phyloP scores from a whole-genome alignment of 1,139 yeast genomes.

The Yamadazyma dendronema region DNA sequence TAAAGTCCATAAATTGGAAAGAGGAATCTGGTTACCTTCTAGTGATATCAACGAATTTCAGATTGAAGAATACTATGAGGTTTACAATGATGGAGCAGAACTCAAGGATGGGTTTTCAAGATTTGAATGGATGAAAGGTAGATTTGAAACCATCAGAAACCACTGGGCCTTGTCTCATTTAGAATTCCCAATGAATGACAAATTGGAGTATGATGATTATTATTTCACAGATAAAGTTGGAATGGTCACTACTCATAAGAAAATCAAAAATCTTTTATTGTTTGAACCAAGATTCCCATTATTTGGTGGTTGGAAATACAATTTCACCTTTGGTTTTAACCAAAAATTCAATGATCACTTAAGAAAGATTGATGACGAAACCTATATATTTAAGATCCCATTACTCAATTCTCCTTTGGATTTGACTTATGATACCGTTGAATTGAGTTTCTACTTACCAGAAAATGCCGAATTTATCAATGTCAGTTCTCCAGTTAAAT shows the following conservation, averaged over 20 bases:
- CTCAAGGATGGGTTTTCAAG: conserved; percentile 72
- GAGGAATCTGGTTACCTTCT: conserved; percentile 73
- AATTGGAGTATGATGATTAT: conserved; percentile 49
- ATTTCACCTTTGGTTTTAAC: conserved; percentile 94
- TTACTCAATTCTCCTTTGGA: conserved; percentile 71
- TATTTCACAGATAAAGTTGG: conserved; percentile 91
- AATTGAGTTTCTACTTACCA: conserved; percentile 71
- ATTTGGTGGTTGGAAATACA: conserved; percentile 95
- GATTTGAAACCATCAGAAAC: conserved; percentile 39
- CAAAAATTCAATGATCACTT: conserved; percentile 55
- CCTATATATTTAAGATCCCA: conserved; percentile 67
- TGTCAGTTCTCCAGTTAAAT: conserved; percentile 56
- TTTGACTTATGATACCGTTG: conserved; percentile 61
- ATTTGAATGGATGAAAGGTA: conserved; percentile 66
- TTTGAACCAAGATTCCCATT: conserved; percentile 88
- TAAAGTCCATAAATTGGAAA: conserved; percentile 55
- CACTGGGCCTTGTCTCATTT: conserved; percentile 54
- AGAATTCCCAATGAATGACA: conserved; percentile 49
- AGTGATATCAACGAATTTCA: conserved; percentile 38
- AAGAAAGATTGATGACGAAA: conserved; percentile 44
- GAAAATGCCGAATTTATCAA: conserved; percentile 75
- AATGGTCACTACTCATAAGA: conserved; percentile 80
- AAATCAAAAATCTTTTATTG: conserved; percentile 48
- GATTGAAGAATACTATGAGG: conserved; percentile 83
- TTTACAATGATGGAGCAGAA: conserved; percentile 73